Evolutionary conservation across 768 basidiomycete species (phyloP), one percentile per base, ranked within the genome.

Genomic region (Podaxis sp.): DNA sequence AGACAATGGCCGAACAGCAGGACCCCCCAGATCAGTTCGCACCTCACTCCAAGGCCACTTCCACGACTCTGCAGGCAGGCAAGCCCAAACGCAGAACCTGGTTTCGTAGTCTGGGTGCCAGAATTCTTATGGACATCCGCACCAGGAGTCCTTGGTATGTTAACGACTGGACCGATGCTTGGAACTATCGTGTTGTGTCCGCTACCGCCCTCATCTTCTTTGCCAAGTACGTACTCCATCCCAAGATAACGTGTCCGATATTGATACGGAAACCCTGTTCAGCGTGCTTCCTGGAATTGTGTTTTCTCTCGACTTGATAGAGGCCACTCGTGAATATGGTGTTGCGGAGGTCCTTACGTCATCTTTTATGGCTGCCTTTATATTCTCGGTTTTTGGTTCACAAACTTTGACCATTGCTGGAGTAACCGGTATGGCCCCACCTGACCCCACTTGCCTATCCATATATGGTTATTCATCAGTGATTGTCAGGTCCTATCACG

Each of bases 331-430:
- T 26, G 84, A 93, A 68, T 96, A 97, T 75, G 95, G 95, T 2
- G 92, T 97, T 13, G 80, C 92, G 1, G 96, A 97, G 73, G 91
- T 95, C 4, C 77, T 96, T 0, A 68, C 91, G 7, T 84, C 88
- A 1, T 90, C 92, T 0, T 96, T 95, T 75, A 90, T 96, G 87
- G 90, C 93, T 1, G 91, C 95, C 0, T 90, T 93, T 69, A 79
- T 94, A n/a, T 95, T 96, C 68, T 90, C 93, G 0, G 75, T 95
- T 44, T 85, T 97, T 59, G 92, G 93, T 2, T 93, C 90, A 13
- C 96, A 98, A 71, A 96, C 96, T 0, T 79, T 97, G 2, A 91
- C 92, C 49, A 95, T 97, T 49, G 91, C 92, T 2, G 96, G 96
- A 4, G 95, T 96, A 1, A 96, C 93, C 53, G 92, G 91, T 87